Evolutionary conservation across 441 rosid genomes (phyloP).

Genomic region (Pelargonium myrrhifolium): DNA sequence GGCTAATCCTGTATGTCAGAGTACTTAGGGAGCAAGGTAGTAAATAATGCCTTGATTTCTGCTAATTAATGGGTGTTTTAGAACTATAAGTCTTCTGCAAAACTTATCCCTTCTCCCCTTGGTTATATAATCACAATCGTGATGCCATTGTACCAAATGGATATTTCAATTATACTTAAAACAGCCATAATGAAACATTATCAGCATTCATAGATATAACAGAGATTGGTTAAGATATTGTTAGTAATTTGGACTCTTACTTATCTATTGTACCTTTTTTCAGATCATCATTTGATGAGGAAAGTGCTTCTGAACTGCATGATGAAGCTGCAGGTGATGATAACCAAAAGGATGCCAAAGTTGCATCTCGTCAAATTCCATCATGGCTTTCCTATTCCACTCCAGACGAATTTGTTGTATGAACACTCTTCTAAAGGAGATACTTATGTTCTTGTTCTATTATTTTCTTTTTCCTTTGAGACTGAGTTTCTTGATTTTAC

Average conservation of each 20-base stretch:
- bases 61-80: conserved; percentile 11
- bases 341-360: conserved; percentile 35
- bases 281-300: conserved; percentile 86
- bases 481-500: conserved; percentile 22
- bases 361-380: conserved; percentile 53
- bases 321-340: conserved; percentile 55
- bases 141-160: not conserved
- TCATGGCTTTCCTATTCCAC: conserved; percentile 80
- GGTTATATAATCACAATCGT: not conserved
- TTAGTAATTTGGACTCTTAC: not conserved
- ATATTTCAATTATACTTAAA: not conserved
- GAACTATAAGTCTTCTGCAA: not conserved
- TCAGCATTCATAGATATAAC: not conserved
- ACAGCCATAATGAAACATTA: not conserved
- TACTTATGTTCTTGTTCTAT: conserved; percentile 12
- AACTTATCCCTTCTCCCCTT: conserved; percentile 1
- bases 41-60: not conserved
- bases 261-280: conserved; percentile 17
- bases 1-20: not conserved
- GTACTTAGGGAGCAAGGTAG: not conserved
- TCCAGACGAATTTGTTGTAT: conserved; percentile 93
- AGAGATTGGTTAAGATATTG: conserved; percentile 10
- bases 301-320: conserved; percentile 44
- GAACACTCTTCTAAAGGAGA: conserved; percentile 23
- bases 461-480: conserved; percentile 17